phyloP scores from a whole-genome alignment of 176 grass and related monocot species.

The Chloris gayana region DNA sequence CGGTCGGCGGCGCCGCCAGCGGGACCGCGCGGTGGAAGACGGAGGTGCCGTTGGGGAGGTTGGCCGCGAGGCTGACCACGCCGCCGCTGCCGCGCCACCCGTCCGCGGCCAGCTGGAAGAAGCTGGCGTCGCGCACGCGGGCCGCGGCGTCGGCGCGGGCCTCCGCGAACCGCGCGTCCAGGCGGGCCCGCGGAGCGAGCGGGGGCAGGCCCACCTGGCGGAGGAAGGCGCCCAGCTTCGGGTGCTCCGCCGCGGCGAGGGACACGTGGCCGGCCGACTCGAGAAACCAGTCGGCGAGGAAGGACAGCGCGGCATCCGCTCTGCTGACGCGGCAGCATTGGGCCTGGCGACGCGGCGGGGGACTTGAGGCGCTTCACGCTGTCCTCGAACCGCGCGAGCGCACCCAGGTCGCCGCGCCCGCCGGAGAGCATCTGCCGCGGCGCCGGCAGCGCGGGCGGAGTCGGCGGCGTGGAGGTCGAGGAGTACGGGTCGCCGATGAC shows the following conservation, averaged over 20 bases:
- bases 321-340: slow-evolving; percentile 53
- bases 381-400: slow-evolving; percentile 69
- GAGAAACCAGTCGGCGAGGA: slow-evolving; percentile 82
- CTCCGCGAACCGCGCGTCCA: slow-evolving; percentile 63
- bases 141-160: slow-evolving; percentile 53
- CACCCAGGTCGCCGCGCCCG: slow-evolving; percentile 57
- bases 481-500: slow-evolving; percentile 24
- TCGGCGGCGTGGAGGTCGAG: slow-evolving; percentile 48
- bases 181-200: slow-evolving; percentile 27
- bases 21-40: slow-evolving; percentile 72
- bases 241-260: slow-evolving; percentile 60
- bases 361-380: slow-evolving; percentile 77
- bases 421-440: slow-evolving; percentile 58
- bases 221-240: slow-evolving; percentile 68
- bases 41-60: slow-evolving; percentile 78
- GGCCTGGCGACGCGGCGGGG: slow-evolving; percentile 38
- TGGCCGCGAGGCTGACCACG: slow-evolving; percentile 56
- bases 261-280: slow-evolving; percentile 67
- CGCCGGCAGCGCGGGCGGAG: slow-evolving; percentile 34
- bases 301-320: slow-evolving; percentile 56
- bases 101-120: slow-evolving; percentile 86
- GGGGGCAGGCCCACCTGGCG: slow-evolving; percentile 65
- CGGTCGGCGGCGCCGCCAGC: slow-evolving; percentile 26
- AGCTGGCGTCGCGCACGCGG: slow-evolving; percentile 66
- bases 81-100: slow-evolving; percentile 49